Percentiles rank a stretch among this genome's conserved stretches.
phyloP scores from a whole-genome alignment of 2,329 filamentous ascomycete species.

The Clarireedia paspali region DNA sequence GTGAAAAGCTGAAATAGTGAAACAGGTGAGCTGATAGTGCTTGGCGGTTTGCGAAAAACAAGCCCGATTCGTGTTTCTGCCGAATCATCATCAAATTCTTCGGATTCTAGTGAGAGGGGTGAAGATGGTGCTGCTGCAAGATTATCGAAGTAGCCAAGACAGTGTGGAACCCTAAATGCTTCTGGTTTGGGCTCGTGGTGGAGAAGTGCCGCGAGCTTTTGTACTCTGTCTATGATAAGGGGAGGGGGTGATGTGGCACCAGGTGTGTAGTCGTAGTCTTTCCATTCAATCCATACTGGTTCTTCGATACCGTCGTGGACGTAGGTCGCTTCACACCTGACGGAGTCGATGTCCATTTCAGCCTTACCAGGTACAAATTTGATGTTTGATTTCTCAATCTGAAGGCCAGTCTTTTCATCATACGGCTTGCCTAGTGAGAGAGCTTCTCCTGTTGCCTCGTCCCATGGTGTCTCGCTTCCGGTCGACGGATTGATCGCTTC shows the following conservation, averaged over 20 bases:
- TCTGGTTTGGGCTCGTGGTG: conserved; percentile 41
- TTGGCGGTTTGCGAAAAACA: conserved; percentile 42
- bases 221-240: conserved; percentile 37
- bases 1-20: conserved; percentile 42
- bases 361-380: conserved; percentile 1
- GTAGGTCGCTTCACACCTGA: conserved; percentile 35
- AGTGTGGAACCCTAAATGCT: conserved; percentile 42
- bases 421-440: conserved; percentile 32
- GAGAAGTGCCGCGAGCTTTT: conserved; percentile 41
- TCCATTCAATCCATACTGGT: conserved; percentile 44
- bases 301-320: conserved; percentile 29
- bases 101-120: conserved; percentile 3
- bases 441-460: conserved; percentile 33
- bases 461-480: conserved; percentile 26
- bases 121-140: conserved; percentile 14
- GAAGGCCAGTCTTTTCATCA: conserved; percentile 9
- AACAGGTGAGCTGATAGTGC: conserved; percentile 34
- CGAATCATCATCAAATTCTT: conserved; percentile 35
- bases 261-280: conserved; percentile 36
- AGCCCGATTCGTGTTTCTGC: conserved; percentile 41
- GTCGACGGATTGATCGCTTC: conserved; percentile 34
- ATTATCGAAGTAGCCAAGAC: conserved; percentile 44
- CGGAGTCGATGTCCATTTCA: not conserved
- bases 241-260: conserved; percentile 32
- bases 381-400: conserved; percentile 14